Percentiles rank a stretch among this genome's conserved stretches.
Conservation (phyloP, 352 stramenopile species). For the Pythium biforme region DNA sequence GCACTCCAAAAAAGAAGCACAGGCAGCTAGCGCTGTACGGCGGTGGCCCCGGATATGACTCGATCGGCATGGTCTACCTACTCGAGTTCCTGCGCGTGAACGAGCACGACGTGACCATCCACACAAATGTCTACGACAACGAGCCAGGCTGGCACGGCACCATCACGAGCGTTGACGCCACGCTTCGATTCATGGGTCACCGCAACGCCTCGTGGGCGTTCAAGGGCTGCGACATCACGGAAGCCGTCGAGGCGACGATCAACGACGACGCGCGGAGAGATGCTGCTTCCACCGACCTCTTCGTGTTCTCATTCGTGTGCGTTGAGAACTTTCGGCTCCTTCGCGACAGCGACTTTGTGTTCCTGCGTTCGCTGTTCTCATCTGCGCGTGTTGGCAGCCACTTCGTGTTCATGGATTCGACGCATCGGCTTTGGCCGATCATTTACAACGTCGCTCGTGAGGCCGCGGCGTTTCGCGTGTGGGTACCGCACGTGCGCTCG, state of each 20-base stretch:
- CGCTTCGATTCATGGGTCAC: constrained; percentile 30
- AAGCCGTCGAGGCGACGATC: constrained; percentile 34
- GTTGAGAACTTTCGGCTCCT: constrained; percentile 69
- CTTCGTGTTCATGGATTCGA: constrained; percentile 73
- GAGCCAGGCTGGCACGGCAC: constrained; percentile 55
- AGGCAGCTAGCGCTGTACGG: constrained; percentile 63
- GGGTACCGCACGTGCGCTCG: constrained; percentile 49
- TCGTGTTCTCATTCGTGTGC: constrained; percentile 73
- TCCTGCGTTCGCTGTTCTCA: constrained; percentile 53
- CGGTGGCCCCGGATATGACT: constrained; percentile 59
- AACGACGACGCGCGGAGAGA: constrained; percentile 38
- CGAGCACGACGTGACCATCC: constrained; percentile 41
- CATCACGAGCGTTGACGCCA: constrained; percentile 33
- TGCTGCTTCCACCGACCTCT: constrained; percentile 36
- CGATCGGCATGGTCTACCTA: constrained; percentile 53
- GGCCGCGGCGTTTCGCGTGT: constrained; percentile 43
- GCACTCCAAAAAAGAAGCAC: not conserved
- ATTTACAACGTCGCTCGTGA: constrained; percentile 46
- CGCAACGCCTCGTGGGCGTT: constrained; percentile 37
- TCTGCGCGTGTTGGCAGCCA: constrained; percentile 34
- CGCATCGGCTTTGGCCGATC: constrained; percentile 63
- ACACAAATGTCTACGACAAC: constrained; percentile 69
- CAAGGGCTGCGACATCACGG: constrained; percentile 60
- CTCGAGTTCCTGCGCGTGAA: constrained; percentile 47
- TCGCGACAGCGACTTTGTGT: constrained; percentile 40